These are phyloP conservation scores for Salvia miltiorrhiza DNA, from an alignment of 257 asterid species.

Conservation along the genomic window DNA sequence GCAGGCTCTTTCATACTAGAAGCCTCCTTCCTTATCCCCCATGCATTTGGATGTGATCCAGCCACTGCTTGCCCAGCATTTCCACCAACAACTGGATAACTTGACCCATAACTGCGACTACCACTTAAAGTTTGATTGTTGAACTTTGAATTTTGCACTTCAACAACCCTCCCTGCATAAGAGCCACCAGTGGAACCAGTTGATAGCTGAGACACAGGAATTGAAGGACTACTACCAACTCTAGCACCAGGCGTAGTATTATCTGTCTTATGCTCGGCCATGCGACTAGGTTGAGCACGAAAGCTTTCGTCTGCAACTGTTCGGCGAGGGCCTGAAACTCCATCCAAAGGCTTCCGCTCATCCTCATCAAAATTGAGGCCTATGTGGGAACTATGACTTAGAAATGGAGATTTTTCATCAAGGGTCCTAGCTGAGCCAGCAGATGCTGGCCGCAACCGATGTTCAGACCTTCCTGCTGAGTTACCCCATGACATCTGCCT, in stretches of 20 bases:
- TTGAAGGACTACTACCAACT: slow-evolving; percentile 39
- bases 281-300: slow-evolving; percentile 37
- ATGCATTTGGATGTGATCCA: slow-evolving; percentile 71
- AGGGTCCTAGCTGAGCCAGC: slow-evolving; percentile 66
- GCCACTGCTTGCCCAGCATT: slow-evolving; percentile 39
- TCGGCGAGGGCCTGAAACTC: slow-evolving; percentile 72
- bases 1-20: slow-evolving; percentile 47
- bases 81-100: slow-evolving; percentile 45
- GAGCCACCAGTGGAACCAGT: slow-evolving; percentile 41
- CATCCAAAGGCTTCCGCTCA: slow-evolving; percentile 93
- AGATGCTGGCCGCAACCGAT: slow-evolving; percentile 74
- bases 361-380: slow-evolving; percentile 94
- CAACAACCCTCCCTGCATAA: slow-evolving; percentile 54
- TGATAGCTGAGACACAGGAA: slow-evolving; percentile 44
- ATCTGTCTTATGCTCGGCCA: slow-evolving; percentile 48
- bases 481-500: slow-evolving; percentile 71
- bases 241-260: slow-evolving; percentile 37
- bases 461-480: slow-evolving; percentile 61
- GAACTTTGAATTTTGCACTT: slow-evolving; percentile 39
- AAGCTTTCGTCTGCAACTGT: slow-evolving; percentile 63
- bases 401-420: slow-evolving; percentile 70
- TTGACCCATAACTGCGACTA: slow-evolving; percentile 34
- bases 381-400: slow-evolving; percentile 44
- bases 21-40: slow-evolving; percentile 78
- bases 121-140: slow-evolving; percentile 40